Evolutionary conservation across 176 grass and related monocot species (phyloP).

Genomic region (Cenchrus purpureus): DNA sequence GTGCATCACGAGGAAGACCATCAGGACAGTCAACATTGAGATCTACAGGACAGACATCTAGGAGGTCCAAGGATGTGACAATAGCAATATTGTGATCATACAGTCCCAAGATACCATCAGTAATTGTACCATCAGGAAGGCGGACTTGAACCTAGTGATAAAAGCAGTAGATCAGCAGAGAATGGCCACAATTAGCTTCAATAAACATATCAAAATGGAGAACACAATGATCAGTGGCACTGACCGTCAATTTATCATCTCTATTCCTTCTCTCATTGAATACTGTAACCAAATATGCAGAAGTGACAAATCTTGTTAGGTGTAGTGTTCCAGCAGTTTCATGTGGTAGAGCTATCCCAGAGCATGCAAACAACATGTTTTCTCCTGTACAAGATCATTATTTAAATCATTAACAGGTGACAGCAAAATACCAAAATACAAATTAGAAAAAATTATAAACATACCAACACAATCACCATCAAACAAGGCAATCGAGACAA

Average conservation of each 20-base stretch:
- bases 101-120: slow-evolving; percentile 30
- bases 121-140: slow-evolving; percentile 1
- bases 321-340: neutral
- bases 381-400: slow-evolving; percentile 31
- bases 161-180: neutral
- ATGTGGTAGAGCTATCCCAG: slow-evolving; percentile 26
- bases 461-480: slow-evolving; percentile 14
- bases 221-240: neutral
- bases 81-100: slow-evolving; percentile 25
- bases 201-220: neutral
- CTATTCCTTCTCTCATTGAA: slow-evolving; percentile 12
- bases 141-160: slow-evolving; percentile 34
- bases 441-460: slow-evolving; percentile 10
- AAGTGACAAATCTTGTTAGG: slow-evolving; percentile 42
- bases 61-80: neutral
- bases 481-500: slow-evolving; percentile 26
- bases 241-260: slow-evolving; percentile 25
- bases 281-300: neutral
- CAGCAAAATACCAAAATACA: neutral
- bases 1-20: neutral
- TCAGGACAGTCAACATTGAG: neutral
- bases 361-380: slow-evolving; percentile 35
- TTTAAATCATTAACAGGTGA: slow-evolving; percentile 4
- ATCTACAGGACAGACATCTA: neutral
- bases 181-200: neutral